Conservation (phyloP, 2,329 filamentous ascomycete genomes). For the Phyllosticta citrichinensis region DNA sequence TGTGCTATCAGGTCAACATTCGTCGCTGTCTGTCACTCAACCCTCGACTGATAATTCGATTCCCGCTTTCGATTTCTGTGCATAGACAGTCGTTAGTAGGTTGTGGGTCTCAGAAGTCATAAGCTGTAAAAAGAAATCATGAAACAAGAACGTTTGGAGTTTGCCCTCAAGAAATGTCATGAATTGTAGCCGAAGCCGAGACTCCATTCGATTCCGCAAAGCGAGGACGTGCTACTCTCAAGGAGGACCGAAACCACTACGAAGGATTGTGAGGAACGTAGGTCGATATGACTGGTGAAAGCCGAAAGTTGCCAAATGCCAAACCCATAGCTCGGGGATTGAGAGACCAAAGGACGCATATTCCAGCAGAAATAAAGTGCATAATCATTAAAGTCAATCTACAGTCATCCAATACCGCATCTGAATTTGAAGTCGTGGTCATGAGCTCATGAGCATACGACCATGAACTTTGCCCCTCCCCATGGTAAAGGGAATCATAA, state of each 20-base stretch:
- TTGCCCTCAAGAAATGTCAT: not conserved
- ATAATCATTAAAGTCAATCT: not conserved
- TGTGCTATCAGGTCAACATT: too few relatives aligned
- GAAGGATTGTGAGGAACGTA: not conserved
- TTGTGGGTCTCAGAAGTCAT: not conserved
- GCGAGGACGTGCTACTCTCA: not conserved
- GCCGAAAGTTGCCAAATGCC: not conserved
- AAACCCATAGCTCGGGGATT: not conserved
- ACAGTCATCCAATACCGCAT: constrained; percentile 9
- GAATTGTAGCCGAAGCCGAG: not conserved
- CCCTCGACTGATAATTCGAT: too few relatives aligned
- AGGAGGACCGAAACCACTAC: not conserved
- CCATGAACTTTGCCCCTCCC: constrained; percentile 6
- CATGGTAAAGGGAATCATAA: constrained; percentile 5
- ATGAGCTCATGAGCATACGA: constrained; percentile 11
- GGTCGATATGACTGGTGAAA: not conserved
- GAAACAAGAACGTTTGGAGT: not conserved
- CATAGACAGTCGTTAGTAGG: not conserved
- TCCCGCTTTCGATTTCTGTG: too few relatives aligned
- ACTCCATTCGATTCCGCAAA: not conserved
- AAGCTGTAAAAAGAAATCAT: not conserved
- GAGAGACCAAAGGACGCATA: not conserved
- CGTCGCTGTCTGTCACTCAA: too few relatives aligned
- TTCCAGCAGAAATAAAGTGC: not conserved
- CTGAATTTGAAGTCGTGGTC: constrained; percentile 10